phyloP scores from a whole-genome alignment of 2,329 filamentous ascomycete species.

The Colletotrichum cuscutae region DNA sequence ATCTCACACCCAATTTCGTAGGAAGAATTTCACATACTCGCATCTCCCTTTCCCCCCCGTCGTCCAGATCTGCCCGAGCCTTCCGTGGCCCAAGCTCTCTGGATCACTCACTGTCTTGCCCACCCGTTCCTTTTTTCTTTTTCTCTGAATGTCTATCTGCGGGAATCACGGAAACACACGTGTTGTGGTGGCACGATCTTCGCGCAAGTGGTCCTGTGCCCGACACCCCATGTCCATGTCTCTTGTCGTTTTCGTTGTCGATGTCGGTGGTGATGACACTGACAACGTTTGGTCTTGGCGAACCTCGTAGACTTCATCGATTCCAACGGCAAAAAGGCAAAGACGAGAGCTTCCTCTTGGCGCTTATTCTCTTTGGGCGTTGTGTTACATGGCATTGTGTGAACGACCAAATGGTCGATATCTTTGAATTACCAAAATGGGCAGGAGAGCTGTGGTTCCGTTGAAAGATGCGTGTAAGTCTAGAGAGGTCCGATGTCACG shows the following conservation, averaged over 20 bases:
- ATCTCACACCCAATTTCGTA: too few species aligned
- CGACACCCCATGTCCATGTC: neutral
- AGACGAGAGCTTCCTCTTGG: neutral
- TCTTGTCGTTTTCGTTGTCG: neutral
- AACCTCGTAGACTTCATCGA: neutral
- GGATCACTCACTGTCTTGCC: neutral
- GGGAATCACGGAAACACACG: neutral
- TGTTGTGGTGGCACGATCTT: neutral
- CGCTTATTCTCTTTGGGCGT: neutral
- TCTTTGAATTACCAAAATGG: too few species aligned
- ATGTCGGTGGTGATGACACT: neutral
- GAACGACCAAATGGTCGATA: too few species aligned
- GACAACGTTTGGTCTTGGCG: neutral
- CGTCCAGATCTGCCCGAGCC: constrained; percentile 18
- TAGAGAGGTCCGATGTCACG: neutral
- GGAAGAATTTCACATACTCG: neutral
- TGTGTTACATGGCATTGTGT: neutral
- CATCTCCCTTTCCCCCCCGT: neutral
- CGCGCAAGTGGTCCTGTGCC: neutral
- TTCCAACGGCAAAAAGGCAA: too few species aligned
- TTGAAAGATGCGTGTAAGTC: too few species aligned
- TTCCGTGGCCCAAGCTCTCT: constrained; percentile 22
- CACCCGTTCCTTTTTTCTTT: too few species aligned
- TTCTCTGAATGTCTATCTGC: too few species aligned
- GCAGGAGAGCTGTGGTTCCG: too few species aligned